Percentiles rank a stretch among this genome's conserved stretches.
Conservation (phyloP, 768 basidiomycete genomes). For the Lactifluus piperatus region DNA sequence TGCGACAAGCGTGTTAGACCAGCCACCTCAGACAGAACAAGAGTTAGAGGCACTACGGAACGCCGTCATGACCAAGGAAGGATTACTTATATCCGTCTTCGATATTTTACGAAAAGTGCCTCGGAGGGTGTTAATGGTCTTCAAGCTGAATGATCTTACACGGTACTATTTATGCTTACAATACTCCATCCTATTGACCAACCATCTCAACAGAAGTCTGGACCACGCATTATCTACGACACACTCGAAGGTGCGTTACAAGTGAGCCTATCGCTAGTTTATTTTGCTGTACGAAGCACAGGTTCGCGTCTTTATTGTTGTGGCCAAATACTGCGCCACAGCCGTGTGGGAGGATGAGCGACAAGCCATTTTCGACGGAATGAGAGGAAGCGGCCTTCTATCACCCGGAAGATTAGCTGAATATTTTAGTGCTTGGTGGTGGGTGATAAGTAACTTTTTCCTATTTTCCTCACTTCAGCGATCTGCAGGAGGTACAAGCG, state of each 20-base stretch:
- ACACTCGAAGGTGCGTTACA: conserved; percentile 51
- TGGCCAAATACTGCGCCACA: conserved; percentile 77
- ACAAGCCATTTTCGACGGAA: conserved; percentile 27
- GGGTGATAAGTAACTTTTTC: conserved; percentile 23
- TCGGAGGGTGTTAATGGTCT: conserved; percentile 70
- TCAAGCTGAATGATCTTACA: conserved; percentile 82
- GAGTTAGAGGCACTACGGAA: conserved; percentile 78
- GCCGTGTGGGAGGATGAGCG: conserved; percentile 72
- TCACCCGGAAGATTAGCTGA: conserved; percentile 37
- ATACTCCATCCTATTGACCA: background rate
- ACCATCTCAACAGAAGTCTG: conserved; percentile 48
- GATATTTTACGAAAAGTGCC: conserved; percentile 83
- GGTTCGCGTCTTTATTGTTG: conserved; percentile 84
- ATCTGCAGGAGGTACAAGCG: conserved; percentile 49
- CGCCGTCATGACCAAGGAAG: conserved; percentile 77
- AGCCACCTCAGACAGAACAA: conserved; percentile 58
- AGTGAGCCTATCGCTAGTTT: background rate
- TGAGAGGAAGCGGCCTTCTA: conserved; percentile 44
- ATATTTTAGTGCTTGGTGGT: conserved; percentile 67
- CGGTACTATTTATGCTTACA: conserved; percentile 34
- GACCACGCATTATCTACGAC: conserved; percentile 86
- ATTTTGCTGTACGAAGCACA: conserved; percentile 28
- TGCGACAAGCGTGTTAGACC: conserved; percentile 71
- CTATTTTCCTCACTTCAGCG: background rate
- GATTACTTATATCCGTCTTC: conserved; percentile 76